Evolutionary conservation across 164 flowering plant species (phyloP).

Genomic region (Stephania yunnanensis): DNA sequence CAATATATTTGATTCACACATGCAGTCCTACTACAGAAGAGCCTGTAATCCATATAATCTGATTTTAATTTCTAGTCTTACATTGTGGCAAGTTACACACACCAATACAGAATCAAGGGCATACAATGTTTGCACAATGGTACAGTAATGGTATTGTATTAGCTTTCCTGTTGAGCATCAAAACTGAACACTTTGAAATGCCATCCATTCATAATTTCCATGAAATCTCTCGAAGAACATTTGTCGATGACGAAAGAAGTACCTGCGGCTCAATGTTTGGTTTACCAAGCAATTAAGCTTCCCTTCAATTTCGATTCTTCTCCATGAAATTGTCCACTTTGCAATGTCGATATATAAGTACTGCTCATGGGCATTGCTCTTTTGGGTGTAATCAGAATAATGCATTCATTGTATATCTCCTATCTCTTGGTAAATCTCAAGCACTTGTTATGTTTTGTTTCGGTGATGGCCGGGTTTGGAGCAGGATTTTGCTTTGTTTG

Average conservation of each 20-base stretch:
- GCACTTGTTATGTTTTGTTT: conserved; percentile 73
- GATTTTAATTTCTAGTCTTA: conserved; percentile 13
- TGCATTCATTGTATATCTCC: conserved; percentile 2
- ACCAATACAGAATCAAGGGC: conserved; percentile 11
- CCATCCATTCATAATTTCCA: conserved; percentile 9
- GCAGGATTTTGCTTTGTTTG: conserved; percentile 34
- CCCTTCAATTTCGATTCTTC: not conserved
- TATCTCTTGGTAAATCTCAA: conserved; percentile 71
- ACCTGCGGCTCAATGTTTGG: not conserved
- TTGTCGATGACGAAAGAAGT: not conserved
- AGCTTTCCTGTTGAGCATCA: conserved; percentile 4
- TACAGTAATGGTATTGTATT: conserved; percentile 2
- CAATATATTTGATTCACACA: not conserved
- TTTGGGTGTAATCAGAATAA: not conserved
- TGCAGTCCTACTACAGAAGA: no score
- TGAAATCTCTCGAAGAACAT: conserved; percentile 1
- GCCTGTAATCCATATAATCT: conserved; percentile 12
- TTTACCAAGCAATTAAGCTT: not conserved
- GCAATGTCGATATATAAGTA: not conserved
- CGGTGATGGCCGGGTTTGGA: conserved; percentile 41
- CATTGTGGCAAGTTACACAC: conserved; percentile 16
- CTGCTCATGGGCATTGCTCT: not conserved
- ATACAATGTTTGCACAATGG: not conserved
- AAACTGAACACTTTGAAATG: conserved; percentile 6
- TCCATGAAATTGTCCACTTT: conserved; percentile 6